A percentile compares a stretch with the other conserved stretches of the same genome.
Conservation (phyloP, 352 stramenopile genomes). For the Phytophthora sojae region DNA sequence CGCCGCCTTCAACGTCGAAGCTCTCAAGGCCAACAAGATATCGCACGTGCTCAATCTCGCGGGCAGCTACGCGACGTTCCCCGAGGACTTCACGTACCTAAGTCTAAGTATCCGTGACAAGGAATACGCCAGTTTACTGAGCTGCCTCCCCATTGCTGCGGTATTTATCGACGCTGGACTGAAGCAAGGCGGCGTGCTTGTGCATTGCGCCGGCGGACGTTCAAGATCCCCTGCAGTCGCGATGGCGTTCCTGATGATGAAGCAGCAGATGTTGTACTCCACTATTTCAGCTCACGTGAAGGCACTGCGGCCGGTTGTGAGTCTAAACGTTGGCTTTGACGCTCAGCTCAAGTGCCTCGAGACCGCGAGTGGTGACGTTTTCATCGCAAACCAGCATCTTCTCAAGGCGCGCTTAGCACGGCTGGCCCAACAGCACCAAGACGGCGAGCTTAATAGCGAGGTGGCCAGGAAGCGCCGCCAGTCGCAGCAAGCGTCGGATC, state of each 20-base stretch:
- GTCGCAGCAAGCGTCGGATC: slow-evolving; percentile 10
- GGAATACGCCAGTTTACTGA: slow-evolving; percentile 90
- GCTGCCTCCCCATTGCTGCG: slow-evolving; percentile 75
- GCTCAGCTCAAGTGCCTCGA: slow-evolving; percentile 82
- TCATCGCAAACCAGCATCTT: slow-evolving; percentile 80
- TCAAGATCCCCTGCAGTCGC: slow-evolving; percentile 85
- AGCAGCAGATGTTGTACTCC: slow-evolving; percentile 60
- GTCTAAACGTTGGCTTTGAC: slow-evolving; percentile 88
- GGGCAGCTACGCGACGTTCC: slow-evolving; percentile 88
- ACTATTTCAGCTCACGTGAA: slow-evolving; percentile 60
- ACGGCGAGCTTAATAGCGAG: slow-evolving; percentile 42
- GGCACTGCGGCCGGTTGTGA: slow-evolving; percentile 65
- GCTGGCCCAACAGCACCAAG: slow-evolving; percentile 47
- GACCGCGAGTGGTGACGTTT: slow-evolving; percentile 71
- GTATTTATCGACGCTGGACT: slow-evolving; percentile 87
- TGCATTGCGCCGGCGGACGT: slow-evolving; percentile 87
- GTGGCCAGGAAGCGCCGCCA: slow-evolving; percentile 50
- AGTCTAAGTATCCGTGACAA: slow-evolving; percentile 92
- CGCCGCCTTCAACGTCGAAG: slow-evolving; percentile 88
- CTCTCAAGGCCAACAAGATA: slow-evolving; percentile 76
- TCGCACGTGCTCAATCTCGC: slow-evolving; percentile 90
- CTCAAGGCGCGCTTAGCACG: slow-evolving; percentile 50
- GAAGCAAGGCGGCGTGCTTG: slow-evolving; percentile 69
- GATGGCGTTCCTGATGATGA: slow-evolving; percentile 86
- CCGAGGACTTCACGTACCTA: slow-evolving; percentile 89